These are phyloP conservation scores for Gardenia jasminoides DNA, from an alignment of 257 asterid species.

Conservation along the genomic window DNA sequence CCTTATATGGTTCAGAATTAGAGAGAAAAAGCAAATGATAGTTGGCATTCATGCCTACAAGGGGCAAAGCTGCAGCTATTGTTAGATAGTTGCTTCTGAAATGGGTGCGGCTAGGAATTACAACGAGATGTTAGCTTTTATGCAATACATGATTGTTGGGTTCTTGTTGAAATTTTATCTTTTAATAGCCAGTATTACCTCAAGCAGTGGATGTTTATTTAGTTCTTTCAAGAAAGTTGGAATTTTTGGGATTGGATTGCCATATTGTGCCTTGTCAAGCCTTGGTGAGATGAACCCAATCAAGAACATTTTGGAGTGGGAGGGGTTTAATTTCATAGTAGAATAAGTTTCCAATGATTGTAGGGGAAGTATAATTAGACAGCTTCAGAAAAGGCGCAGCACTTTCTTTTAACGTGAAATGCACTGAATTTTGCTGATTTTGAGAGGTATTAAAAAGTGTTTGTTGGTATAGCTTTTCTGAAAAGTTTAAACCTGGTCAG, in stretches of 20 bases:
- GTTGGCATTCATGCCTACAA: not conserved
- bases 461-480: not conserved
- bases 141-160: not conserved
- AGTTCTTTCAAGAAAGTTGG: no score
- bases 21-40: not conserved
- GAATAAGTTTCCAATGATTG: not conserved
- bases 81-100: not conserved
- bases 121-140: not conserved
- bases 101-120: not conserved
- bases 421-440: not conserved
- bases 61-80: not conserved
- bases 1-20: not conserved
- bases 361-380: not conserved
- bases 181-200: not conserved
- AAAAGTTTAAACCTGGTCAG: not conserved
- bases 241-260: not conserved
- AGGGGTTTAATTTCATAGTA: not conserved
- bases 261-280: not conserved
- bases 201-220: not conserved
- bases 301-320: not conserved
- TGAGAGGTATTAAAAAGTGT: not conserved
- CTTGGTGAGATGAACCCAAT: not conserved
- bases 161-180: not conserved
- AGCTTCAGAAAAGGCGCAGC: not conserved
- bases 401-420: not conserved